Conservation (phyloP, 2,329 filamentous ascomycete genomes). For the Calonectria pseudoreteaudii region DNA sequence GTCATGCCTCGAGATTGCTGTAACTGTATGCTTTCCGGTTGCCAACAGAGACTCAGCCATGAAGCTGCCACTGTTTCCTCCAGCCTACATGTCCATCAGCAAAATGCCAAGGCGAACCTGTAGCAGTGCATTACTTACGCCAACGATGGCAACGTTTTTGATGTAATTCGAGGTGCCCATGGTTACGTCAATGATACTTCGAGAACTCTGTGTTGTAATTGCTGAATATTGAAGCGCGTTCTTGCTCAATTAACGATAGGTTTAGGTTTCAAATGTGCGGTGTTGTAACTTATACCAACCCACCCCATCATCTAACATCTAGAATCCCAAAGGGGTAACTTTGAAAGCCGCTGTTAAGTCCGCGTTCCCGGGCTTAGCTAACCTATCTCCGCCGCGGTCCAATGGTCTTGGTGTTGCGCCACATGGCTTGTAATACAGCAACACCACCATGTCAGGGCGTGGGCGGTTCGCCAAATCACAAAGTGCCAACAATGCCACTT, state of each 20-base stretch:
- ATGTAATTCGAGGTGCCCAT: constrained; percentile 47
- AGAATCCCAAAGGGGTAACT: background rate
- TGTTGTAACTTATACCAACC: background rate
- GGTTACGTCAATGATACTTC: background rate
- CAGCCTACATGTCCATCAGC: constrained; percentile 47
- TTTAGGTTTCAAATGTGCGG: background rate
- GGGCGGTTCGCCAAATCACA: background rate
- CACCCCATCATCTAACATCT: too few species aligned
- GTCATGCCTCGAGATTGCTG: constrained; percentile 59
- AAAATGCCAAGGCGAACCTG: background rate
- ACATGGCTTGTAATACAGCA: background rate
- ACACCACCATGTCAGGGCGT: background rate
- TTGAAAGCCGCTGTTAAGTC: background rate
- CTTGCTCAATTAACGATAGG: background rate
- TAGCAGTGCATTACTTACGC: constrained; percentile 50
- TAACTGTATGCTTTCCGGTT: constrained; percentile 62
- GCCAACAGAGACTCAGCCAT: constrained; percentile 55
- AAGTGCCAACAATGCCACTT: background rate
- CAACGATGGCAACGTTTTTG: constrained; percentile 59
- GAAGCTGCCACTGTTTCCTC: constrained; percentile 54
- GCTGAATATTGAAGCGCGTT: background rate
- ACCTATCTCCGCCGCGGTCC: background rate
- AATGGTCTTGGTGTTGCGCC: background rate
- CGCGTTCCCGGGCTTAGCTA: background rate
- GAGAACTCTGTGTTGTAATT: background rate